Evolutionary conservation across 371 early-diverging fungal species (phyloP), one percentile per base, ranked within the genome.

Genomic region (Rhizopus delemar): DNA sequence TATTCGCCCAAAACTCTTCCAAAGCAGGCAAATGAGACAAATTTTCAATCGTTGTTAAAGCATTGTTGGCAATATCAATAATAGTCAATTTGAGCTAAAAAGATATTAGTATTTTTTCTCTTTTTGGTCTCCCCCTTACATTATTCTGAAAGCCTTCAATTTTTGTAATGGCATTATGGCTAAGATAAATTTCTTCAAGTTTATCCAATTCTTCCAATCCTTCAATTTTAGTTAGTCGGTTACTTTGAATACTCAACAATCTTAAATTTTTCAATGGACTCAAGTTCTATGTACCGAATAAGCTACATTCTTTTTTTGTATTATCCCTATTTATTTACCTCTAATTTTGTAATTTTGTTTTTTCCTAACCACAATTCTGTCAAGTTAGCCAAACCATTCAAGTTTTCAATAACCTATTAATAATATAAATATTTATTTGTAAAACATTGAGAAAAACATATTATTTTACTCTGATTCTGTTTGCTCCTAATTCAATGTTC

Each of bases 341-440:
- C 75, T 8, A 97, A 75, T 61, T 83, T 80, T 2, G 85, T 76
- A 33, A 98, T 94, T 75, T 97, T 98, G 82, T 98, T 98, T 70
- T 98, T 98, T 33, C 99, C 97, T 39, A 98, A 77, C 90, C 95
- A 97, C 13, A 98, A 84, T 71, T 96, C 85, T 53, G 88, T 84
- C 66, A 98, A 74, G 46, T 86, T 84, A 28, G 83, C 85, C 46
- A 97, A 71, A n/a, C 61, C 35, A 51, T 92, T 93, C 33, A 97
- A 74, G 45, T 92, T 90, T 59, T 92, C 93, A 59, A 96, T 94
- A 6, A 61, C 74, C 88, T 92, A 60, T n/a, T 9, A 41, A 13
- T 2, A 33, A 15, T n/a, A 28, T 52, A 33, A 32, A 36, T 31
- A 15, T 13, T 2, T 22, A 22, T 22, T 22, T 22, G 22, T 22